Percentiles rank a stretch among this genome's conserved stretches.
Evolutionary conservation across 805 yeast species (phyloP).

Genomic region (Jamesozyma lodderae): DNA sequence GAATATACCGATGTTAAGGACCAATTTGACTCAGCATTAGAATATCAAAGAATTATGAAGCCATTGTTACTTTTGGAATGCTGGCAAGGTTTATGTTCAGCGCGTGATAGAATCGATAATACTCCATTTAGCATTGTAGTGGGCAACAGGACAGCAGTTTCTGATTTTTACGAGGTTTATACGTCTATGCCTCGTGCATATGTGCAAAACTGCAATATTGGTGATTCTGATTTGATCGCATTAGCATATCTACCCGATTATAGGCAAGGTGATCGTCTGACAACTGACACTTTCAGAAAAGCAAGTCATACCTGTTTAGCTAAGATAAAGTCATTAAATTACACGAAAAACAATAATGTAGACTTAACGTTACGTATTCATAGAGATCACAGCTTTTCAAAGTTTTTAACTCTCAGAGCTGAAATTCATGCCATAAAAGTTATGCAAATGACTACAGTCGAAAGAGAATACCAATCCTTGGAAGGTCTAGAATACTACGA

Average conservation of each 20-base stretch:
- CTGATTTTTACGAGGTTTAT: constrained; percentile 80
- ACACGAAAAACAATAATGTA: constrained; percentile 51
- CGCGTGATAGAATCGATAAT: constrained; percentile 48
- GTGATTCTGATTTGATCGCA: constrained; percentile 71
- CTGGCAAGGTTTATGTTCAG: constrained; percentile 81
- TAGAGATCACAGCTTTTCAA: constrained; percentile 37
- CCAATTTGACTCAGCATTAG: constrained; percentile 46
- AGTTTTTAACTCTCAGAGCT: constrained; percentile 51
- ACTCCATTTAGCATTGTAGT: constrained; percentile 57
- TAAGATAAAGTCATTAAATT: constrained; percentile 64
- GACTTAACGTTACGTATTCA: constrained; percentile 70
- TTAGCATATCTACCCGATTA: constrained; percentile 44
- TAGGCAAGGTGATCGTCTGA: constrained; percentile 19
- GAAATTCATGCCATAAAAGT: constrained; percentile 61
- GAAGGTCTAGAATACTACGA: constrained; percentile 78
- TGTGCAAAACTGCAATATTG: constrained; percentile 43
- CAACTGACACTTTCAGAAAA: constrained; percentile 29
- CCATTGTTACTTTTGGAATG: constrained; percentile 83
- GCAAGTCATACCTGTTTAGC: constrained; percentile 59
- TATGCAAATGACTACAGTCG: constrained; percentile 83
- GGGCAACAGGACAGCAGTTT: constrained; percentile 76
- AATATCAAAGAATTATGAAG: constrained; percentile 60
- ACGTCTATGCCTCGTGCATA: constrained; percentile 53
- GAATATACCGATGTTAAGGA: constrained; percentile 43
- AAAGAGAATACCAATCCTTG: constrained; percentile 82